Evolutionary conservation across 2,329 filamentous ascomycete species (phyloP), one percentile per base, ranked within the genome.

Genomic region (Fusarium annulatum): DNA sequence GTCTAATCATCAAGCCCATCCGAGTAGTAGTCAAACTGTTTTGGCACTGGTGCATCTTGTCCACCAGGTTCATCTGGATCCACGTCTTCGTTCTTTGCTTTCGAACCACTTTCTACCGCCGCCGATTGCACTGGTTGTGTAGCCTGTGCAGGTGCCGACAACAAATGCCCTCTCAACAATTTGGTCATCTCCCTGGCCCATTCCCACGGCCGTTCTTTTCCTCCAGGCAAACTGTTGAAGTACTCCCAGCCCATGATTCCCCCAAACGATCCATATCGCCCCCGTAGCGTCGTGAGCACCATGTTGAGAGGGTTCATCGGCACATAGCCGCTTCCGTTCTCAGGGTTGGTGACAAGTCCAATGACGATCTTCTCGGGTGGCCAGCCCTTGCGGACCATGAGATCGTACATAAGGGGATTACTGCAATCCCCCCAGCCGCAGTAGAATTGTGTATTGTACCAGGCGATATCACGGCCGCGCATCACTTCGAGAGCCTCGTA

Each of bases 211-310:
- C 86, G 83, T 18, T 85, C 84, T 5, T 79, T 80, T 30, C 89
- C 91, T 2, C 91, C 92, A 0, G 93, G 93, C 65, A 91, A 81
- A 62, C 92, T 90, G 84, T 97, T 97, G 84, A 96, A 97, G 80
- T 96, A 97, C 84, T 98, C 95, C 95, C 95, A 98, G 5, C 94
- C 94, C 91, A 96, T 96, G 11, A 98, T 91, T 2, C 95, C 95
- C 2, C 95, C 95, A 80, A 97, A 96, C 2, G 84, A 84, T 3
- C 89, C 88, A 76, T 93, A 93, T 60, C 83, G 80, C 6, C 75
- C 77, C n/a, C 81, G 78, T 33, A 90, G 76, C 6, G 82, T 78
- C 18, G 78, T 74, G 6, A 89, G 78, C 1, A 87, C 85, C 12
- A 78, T 69, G 3, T 82, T 82, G 42, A 88, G 79, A 66, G 86